A percentile compares a stretch with the other conserved stretches of the same genome.
These are phyloP conservation scores for Peniophora sp. DNA, from an alignment of 1,284 basidiomycete species.

Conservation along the genomic window DNA sequence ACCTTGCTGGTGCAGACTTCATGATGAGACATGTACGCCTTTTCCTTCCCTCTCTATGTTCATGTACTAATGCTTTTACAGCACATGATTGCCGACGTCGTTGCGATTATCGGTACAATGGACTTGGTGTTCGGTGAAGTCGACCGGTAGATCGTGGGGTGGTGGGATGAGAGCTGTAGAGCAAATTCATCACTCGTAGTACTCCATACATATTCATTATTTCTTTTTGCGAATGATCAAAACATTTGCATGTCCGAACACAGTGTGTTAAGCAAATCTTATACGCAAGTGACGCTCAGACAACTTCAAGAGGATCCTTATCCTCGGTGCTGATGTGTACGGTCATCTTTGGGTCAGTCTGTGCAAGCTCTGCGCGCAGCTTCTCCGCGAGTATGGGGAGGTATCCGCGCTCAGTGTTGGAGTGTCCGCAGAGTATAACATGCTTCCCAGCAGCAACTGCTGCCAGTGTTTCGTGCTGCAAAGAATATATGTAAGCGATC, in stretches of 20 bases:
- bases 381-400: constrained; percentile 61
- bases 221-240: constrained; percentile 10
- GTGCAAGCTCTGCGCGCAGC: constrained; percentile 31
- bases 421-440: constrained; percentile 75
- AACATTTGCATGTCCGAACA: too few species aligned
- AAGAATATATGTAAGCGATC: constrained; percentile 4
- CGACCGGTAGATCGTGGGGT: background rate
- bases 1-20: constrained; percentile 88
- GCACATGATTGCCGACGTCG: constrained; percentile 88
- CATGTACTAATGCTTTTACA: constrained; percentile 29
- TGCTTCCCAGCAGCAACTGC: constrained; percentile 64
- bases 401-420: constrained; percentile 86
- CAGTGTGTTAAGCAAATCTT: too few species aligned
- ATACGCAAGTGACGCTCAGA: constrained; percentile 23
- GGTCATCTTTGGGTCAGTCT: constrained; percentile 27
- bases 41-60: background rate
- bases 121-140: constrained; percentile 78
- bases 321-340: constrained; percentile 55
- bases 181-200: background rate
- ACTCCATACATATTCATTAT: constrained; percentile 5
- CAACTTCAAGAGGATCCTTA: constrained; percentile 49
- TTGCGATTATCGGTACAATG: constrained; percentile 94
- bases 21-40: constrained; percentile 78
- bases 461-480: constrained; percentile 78
- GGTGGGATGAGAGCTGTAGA: background rate